phyloP scores from a whole-genome alignment of 2,329 filamentous ascomycete genomes.

The Hypoxylon sp. region DNA sequence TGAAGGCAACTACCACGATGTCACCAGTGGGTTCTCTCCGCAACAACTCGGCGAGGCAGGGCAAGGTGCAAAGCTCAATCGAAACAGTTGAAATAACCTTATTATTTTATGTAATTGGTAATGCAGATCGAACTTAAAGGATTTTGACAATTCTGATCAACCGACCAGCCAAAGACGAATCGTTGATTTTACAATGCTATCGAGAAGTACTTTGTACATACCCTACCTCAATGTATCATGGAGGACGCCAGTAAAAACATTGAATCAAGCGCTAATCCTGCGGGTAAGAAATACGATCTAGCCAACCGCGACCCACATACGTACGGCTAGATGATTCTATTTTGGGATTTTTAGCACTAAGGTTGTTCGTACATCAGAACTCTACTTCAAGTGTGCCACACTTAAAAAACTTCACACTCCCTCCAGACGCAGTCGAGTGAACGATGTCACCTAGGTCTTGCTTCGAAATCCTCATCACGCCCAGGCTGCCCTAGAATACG shows the following conservation, averaged over 20 bases:
- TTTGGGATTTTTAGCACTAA: conserved; percentile 39
- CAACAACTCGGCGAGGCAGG: background rate
- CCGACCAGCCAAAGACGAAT: background rate
- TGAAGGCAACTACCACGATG: no score
- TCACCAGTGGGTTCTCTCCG: conserved; percentile 24
- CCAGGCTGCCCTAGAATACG: conserved; percentile 32
- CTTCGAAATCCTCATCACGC: conserved; percentile 20
- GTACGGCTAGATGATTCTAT: conserved; percentile 32
- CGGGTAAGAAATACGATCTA: conserved; percentile 41
- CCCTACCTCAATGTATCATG: no score
- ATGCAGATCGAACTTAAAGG: conserved; percentile 9
- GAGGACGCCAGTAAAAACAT: conserved; percentile 16
- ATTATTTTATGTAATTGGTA: conserved; percentile 16
- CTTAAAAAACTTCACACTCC: conserved; percentile 13
- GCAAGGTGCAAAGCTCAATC: conserved; percentile 2
- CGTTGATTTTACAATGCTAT: background rate
- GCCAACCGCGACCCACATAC: conserved; percentile 30
- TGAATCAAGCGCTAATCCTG: conserved; percentile 27
- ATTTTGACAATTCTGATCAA: conserved; percentile 6
- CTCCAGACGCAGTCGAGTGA: conserved; percentile 1
- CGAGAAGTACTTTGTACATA: background rate
- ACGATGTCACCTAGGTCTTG: conserved; percentile 30
- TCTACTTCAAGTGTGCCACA: conserved; percentile 18
- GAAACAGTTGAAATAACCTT: conserved; percentile 27
- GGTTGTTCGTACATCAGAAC: conserved; percentile 21